phyloP scores from a whole-genome alignment of 768 basidiomycete genomes.

The Lactifluus subvellereus region DNA sequence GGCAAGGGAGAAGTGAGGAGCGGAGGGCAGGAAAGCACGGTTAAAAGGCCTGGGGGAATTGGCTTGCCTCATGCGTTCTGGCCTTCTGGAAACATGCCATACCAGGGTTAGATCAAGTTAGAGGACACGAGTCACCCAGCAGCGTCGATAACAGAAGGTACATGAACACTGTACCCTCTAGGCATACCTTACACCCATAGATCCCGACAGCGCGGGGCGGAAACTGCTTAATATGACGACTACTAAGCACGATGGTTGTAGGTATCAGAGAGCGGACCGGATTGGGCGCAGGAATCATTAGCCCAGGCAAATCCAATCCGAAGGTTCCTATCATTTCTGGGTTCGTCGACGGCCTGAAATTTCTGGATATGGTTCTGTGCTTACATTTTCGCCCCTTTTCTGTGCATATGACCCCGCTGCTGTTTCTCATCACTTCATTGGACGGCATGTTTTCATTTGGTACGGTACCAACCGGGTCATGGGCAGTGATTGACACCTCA shows the following conservation, averaged over 20 bases:
- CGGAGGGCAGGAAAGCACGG: background rate
- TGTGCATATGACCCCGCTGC: background rate
- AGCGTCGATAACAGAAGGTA: background rate
- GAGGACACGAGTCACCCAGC: background rate
- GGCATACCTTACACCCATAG: background rate
- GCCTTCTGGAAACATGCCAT: background rate
- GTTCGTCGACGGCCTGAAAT: background rate
- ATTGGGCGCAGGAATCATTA: background rate
- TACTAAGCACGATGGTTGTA: background rate
- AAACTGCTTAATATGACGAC: background rate
- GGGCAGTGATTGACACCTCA: background rate
- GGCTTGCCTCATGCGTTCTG: background rate
- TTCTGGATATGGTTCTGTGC: background rate
- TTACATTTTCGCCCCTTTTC: background rate
- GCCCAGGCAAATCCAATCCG: background rate
- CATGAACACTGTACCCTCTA: background rate
- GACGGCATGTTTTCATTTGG: background rate
- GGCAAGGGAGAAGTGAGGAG: background rate
- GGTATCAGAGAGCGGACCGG: background rate
- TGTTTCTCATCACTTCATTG: background rate
- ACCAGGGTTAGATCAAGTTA: constrained; percentile 1
- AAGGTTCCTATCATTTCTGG: background rate
- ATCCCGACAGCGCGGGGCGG: background rate
- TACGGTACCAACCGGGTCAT: background rate
- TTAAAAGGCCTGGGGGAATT: background rate